These are phyloP conservation scores for Neurospora sp. DNA, from an alignment of 495 filamentous ascomycete genomes.

Conservation along the genomic window DNA sequence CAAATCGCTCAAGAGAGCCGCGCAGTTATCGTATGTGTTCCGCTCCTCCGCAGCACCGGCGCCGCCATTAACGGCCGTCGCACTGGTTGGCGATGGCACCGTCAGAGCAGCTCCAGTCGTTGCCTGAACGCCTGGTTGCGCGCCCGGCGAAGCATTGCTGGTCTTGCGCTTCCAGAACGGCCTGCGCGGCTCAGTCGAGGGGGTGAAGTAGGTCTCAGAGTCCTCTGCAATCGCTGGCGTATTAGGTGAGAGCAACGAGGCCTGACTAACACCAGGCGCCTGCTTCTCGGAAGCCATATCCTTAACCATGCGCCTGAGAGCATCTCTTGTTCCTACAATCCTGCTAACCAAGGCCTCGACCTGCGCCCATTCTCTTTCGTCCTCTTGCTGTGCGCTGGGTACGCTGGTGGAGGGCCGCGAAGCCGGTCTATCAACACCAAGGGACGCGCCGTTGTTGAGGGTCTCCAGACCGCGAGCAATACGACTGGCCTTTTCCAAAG, in stretches of 20 bases:
- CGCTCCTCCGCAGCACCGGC: slow-evolving; percentile 39
- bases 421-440: slow-evolving; percentile 4
- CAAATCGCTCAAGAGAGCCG: slow-evolving; percentile 70
- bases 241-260: slow-evolving; percentile 28
- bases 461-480: slow-evolving; percentile 39
- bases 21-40: slow-evolving; percentile 65
- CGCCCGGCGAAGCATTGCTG: slow-evolving; percentile 35
- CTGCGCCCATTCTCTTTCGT: slow-evolving; percentile 76
- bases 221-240: slow-evolving; percentile 34
- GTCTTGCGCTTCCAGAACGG: slow-evolving; percentile 90
- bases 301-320: slow-evolving; percentile 71
- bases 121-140: slow-evolving; percentile 27
- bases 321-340: slow-evolving; percentile 80
- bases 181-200: slow-evolving; percentile 31
- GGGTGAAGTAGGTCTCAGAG: slow-evolving; percentile 33
- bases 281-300: slow-evolving; percentile 62
- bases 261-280: slow-evolving; percentile 12
- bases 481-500: slow-evolving; percentile 68
- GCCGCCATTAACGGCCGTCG: slow-evolving; percentile 26
- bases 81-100: slow-evolving; percentile 42
- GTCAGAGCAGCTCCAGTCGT: slow-evolving; percentile 47
- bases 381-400: slow-evolving; percentile 32
- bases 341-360: slow-evolving; percentile 74
- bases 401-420: slow-evolving; percentile 8
- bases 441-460: slow-evolving; percentile 7